Percentiles rank a stretch among this genome's conserved stretches.
Evolutionary conservation across 768 basidiomycete species (phyloP).

Genomic region (Boletus tylopilopsis): DNA sequence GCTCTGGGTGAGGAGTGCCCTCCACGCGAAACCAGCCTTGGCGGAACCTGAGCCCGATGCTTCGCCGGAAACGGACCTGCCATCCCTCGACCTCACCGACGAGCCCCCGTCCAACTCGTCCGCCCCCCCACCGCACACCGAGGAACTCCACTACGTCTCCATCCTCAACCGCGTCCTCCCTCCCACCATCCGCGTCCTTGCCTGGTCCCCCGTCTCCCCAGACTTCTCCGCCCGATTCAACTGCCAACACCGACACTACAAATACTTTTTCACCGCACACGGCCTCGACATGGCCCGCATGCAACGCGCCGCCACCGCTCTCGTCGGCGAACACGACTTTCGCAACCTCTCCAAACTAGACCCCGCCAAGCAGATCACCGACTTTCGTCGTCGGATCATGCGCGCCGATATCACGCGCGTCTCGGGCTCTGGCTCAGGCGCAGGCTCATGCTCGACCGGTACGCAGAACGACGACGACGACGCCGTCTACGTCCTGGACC

Average conservation of each 20-base stretch:
- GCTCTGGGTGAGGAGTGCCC: constrained; percentile 81
- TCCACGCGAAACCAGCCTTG: constrained; percentile 20
- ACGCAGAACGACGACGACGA: constrained; percentile 28
- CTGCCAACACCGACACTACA: constrained; percentile 89
- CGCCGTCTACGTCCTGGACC: constrained; percentile 67
- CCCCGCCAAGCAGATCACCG: constrained; percentile 83
- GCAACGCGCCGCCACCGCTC: constrained; percentile 63
- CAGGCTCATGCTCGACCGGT: too few relatives aligned
- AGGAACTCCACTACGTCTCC: constrained; percentile 72
- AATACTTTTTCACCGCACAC: constrained; percentile 85
- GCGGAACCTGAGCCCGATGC: background rate
- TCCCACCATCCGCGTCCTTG: constrained; percentile 82
- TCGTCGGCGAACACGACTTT: constrained; percentile 92
- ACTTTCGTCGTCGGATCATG: constrained; percentile 66
- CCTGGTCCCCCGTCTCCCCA: constrained; percentile 86
- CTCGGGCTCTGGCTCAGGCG: too few relatives aligned
- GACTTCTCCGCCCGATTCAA: constrained; percentile 86
- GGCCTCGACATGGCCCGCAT: constrained; percentile 70
- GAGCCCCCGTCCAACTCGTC: constrained; percentile 36
- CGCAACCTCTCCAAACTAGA: constrained; percentile 95
- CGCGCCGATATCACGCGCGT: constrained; percentile 60
- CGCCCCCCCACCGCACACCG: constrained; percentile 23
- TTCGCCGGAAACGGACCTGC: constrained; percentile 11
- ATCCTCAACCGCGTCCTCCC: constrained; percentile 88
- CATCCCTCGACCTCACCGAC: constrained; percentile 34